Conservation (phyloP, 2,329 filamentous ascomycete genomes). For the Lachnellula willkommii region DNA sequence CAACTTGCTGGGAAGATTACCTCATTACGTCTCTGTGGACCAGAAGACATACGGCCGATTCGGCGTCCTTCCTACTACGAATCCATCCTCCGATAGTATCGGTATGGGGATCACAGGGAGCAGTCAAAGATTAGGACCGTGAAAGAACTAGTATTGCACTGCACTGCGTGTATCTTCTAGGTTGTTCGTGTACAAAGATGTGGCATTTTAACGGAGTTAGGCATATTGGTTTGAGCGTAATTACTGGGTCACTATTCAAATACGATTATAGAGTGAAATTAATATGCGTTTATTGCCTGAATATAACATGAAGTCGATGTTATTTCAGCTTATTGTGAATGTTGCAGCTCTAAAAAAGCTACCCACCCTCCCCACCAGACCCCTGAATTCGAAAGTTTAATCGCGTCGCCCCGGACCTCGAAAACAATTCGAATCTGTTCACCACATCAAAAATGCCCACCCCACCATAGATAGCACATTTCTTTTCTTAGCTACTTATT, state of each 20-base stretch:
- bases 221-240: not conserved
- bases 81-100: constrained; percentile 32
- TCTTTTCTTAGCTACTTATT: not conserved
- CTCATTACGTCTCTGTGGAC: constrained; percentile 90
- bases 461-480: not conserved
- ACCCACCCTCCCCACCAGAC: no score
- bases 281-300: constrained; percentile 5
- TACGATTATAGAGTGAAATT: constrained; percentile 15
- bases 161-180: constrained; percentile 7
- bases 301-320: not conserved
- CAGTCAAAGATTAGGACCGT: constrained; percentile 66
- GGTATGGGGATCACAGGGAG: constrained; percentile 58
- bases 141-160: constrained; percentile 25
- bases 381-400: not conserved
- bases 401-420: constrained; percentile 7
- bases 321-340: not conserved
- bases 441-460: not conserved
- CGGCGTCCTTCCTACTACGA: constrained; percentile 69
- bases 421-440: not conserved
- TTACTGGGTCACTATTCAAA: not conserved
- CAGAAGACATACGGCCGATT: constrained; percentile 95
- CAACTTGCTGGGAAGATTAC: constrained; percentile 75
- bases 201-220: constrained; percentile 19
- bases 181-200: constrained; percentile 18
- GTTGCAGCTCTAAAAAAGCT: not conserved